A percentile compares a stretch with the other conserved stretches of the same genome.
Conservation (phyloP, 495 filamentous ascomycete species). For the Oleoguttula mirabilis region DNA sequence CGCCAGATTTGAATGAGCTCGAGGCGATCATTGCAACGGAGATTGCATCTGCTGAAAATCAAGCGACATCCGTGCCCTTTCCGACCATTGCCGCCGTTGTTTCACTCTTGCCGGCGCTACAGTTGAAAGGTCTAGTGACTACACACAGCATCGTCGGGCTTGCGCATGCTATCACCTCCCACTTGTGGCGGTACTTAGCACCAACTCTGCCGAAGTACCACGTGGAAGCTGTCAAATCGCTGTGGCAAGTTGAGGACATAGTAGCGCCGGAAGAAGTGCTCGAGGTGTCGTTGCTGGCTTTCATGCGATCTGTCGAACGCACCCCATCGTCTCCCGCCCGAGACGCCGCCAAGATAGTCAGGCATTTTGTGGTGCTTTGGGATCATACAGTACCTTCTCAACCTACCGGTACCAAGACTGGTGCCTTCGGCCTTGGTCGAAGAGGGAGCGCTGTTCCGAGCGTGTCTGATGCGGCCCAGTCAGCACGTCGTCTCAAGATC, state of each 20-base stretch:
- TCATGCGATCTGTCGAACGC: too few relatives aligned
- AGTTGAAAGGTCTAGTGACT: background rate
- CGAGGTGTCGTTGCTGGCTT: background rate
- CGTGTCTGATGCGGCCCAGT: conserved; percentile 8
- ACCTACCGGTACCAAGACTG: background rate
- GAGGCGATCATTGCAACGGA: too few relatives aligned
- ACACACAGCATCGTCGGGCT: background rate
- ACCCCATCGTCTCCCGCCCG: too few relatives aligned
- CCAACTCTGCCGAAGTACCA: conserved; percentile 7
- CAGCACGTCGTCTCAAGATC: conserved; percentile 12
- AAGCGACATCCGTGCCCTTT: background rate
- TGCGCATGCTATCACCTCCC: background rate
- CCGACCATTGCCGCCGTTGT: background rate
- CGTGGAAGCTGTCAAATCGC: conserved; percentile 7
- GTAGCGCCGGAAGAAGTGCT: background rate
- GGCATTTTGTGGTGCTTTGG: conserved; percentile 30
- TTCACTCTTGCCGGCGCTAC: background rate
- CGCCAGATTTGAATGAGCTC: too few relatives aligned
- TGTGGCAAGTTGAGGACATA: conserved; percentile 10
- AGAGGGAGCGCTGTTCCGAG: conserved; percentile 4
- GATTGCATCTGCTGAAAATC: too few relatives aligned
- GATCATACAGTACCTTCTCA: conserved; percentile 24
- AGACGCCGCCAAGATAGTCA: too few relatives aligned
- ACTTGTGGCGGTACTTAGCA: conserved; percentile 6
- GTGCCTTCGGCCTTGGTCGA: background rate